These are phyloP conservation scores for Hypoxylon sp. DNA, from an alignment of 2,329 filamentous ascomycete genomes.

Conservation along the genomic window DNA sequence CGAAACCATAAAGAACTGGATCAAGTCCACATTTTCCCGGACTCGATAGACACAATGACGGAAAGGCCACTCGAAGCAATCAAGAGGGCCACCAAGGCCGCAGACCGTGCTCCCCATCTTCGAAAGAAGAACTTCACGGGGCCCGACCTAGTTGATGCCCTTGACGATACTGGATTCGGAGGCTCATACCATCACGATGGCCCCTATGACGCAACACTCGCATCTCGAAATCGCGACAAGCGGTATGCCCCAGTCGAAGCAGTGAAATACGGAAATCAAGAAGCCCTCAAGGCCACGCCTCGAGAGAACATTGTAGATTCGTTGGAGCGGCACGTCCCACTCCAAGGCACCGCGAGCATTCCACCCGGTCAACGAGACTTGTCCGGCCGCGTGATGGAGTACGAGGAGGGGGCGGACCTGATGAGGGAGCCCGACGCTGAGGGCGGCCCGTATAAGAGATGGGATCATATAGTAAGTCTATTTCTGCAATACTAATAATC, in stretches of 20 bases:
- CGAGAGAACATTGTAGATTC: slow-evolving; percentile 82
- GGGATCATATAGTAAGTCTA: slow-evolving; percentile 76
- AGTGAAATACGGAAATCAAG: slow-evolving; percentile 78
- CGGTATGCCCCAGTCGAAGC: slow-evolving; percentile 81
- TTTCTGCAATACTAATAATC: slow-evolving; percentile 44
- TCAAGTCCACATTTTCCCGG: background rate
- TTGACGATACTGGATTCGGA: slow-evolving; percentile 76
- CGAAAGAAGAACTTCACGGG: slow-evolving; percentile 75
- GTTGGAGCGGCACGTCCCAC: slow-evolving; percentile 78
- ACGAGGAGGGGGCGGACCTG: slow-evolving; percentile 88
- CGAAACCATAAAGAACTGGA: background rate
- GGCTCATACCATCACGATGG: slow-evolving; percentile 88
- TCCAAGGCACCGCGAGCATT: slow-evolving; percentile 84
- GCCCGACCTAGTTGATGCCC: slow-evolving; percentile 83
- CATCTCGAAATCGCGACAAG: slow-evolving; percentile 77
- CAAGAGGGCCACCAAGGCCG: slow-evolving; percentile 72
- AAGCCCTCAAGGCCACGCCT: slow-evolving; percentile 86
- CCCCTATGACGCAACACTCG: slow-evolving; percentile 86
- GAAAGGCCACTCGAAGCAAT: slow-evolving; percentile 78
- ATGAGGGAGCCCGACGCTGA: slow-evolving; percentile 79
- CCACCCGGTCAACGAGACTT: slow-evolving; percentile 79
- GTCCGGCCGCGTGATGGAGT: slow-evolving; percentile 79
- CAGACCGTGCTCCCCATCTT: slow-evolving; percentile 76
- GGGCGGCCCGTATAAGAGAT: slow-evolving; percentile 84
- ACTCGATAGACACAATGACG: slow-evolving; percentile 58